Evolutionary conservation across 805 yeast species (phyloP), one percentile per base, ranked within the genome.

Genomic region (Wickerhamomyces bovis): DNA sequence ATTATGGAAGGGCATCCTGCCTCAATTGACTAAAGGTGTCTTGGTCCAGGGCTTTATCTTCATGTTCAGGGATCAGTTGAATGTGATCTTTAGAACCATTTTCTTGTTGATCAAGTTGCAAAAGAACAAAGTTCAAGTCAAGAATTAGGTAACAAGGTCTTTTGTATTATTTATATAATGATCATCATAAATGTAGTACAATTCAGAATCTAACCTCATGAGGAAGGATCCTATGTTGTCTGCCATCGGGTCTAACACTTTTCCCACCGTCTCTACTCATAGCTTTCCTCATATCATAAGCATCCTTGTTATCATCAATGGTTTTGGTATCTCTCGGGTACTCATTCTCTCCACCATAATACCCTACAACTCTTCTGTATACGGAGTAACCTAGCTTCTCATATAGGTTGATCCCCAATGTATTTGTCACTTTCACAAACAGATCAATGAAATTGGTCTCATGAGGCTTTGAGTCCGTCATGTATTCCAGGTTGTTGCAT

Each of bases 361-460:
- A 94, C 0, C 92, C 92, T 12, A 89, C 79, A 5, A 94, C 98
- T 44, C 99, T 67, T 64, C 99, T 68, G 61, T 74, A 94, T 0
- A 89, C 87, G 10, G 81, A 72, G 60, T 90, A 94, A 0, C 97
- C 98, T 46, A 94, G 64, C 55, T 85, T 84, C 60, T 88, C 92
- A 63, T 94, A 94, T 58, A 94, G 67, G 43, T 78, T 81, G 2
- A 89, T 77, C 0, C 97, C 99, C 46, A 89, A 68, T 5, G 64
- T 62, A 61, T 94, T 94, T 36, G 89, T 85, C 35, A 94, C 89
- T 55, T 89, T 84, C 38, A 94, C 99, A 65, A 89, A 94, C 41
- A 94, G 73, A 60, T 94, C 99, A 53, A 90, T 78, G 63, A 92
- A 94, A 54, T 86, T 81, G 6, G 90, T 84, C 53, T 85, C 73